Evolutionary conservation across 176 grass and related monocot genomes (phyloP).

Genomic region (Bromus sterilis): DNA sequence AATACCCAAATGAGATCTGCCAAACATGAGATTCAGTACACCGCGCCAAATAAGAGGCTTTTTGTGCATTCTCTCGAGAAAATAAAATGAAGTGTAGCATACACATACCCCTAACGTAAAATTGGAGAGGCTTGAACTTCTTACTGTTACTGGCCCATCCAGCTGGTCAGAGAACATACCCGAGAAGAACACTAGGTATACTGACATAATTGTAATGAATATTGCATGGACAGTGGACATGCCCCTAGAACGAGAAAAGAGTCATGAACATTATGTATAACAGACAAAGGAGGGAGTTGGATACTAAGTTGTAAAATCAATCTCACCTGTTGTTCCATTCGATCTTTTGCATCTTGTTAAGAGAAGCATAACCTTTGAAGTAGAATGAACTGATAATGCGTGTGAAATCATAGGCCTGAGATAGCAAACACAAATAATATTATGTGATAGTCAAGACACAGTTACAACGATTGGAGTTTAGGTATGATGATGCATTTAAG

Average conservation of each 20-base stretch:
- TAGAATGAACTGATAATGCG: conserved; percentile 64
- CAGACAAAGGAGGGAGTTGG: not conserved
- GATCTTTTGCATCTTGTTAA: conserved; percentile 74
- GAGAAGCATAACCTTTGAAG: conserved; percentile 79
- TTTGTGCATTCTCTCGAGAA: not conserved
- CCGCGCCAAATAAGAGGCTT: not conserved
- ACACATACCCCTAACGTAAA: conserved; percentile 81
- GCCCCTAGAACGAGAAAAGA: conserved; percentile 46
- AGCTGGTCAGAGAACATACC: conserved; percentile 75
- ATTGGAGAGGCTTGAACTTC: conserved; percentile 70
- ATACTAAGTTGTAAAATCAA: not conserved
- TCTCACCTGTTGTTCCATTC: conserved; percentile 96
- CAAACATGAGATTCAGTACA: conserved; percentile 28
- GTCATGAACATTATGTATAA: not conserved
- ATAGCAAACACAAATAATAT: conserved; percentile 8
- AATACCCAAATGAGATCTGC: conserved; percentile 90
- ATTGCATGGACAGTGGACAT: conserved; percentile 94
- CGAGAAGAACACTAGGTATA: conserved; percentile 89
- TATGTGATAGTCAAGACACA: not conserved
- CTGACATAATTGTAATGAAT: conserved; percentile 74
- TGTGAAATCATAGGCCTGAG: conserved; percentile 69
- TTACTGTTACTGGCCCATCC: conserved; percentile 64
- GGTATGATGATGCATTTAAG: not conserved
- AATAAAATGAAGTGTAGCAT: conserved; percentile 1
- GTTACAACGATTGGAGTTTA: not conserved